A percentile compares a stretch with the other conserved stretches of the same genome.
Conservation (phyloP, 2,329 filamentous ascomycete genomes). For the Neurospora sp. region DNA sequence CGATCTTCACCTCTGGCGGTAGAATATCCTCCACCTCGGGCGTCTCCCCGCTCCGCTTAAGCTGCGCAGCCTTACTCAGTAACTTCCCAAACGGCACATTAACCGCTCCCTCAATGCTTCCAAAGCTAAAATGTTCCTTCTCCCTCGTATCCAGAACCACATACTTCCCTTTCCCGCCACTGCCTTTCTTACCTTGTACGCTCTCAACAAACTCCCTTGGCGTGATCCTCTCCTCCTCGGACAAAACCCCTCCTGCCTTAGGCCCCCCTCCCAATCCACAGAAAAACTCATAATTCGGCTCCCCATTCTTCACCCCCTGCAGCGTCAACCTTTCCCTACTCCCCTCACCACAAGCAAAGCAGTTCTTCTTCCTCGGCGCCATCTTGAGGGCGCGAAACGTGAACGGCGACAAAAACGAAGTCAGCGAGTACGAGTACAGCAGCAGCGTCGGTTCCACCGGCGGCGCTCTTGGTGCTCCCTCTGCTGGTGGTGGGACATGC, state of each 20-base stretch:
- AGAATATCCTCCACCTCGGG: constrained; percentile 1
- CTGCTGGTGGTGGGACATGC: constrained; percentile 9
- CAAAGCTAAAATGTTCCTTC: constrained; percentile 74
- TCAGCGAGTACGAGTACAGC: constrained; percentile 34
- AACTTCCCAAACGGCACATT: constrained; percentile 50
- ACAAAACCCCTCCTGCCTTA: neutral
- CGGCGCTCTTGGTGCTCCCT: neutral
- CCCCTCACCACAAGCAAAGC: constrained; percentile 63
- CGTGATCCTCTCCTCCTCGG: neutral
- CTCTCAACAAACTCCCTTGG: neutral
- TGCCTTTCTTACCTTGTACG: neutral
- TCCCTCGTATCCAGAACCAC: constrained; percentile 76
- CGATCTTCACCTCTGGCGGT: constrained; percentile 20
- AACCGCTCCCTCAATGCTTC: constrained; percentile 62
- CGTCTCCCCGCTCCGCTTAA: constrained; percentile 9
- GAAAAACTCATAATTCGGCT: constrained; percentile 76
- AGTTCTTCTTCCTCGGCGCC: constrained; percentile 56
- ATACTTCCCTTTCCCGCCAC: constrained; percentile 24
- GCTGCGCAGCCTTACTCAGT: constrained; percentile 16
- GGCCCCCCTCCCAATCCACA: constrained; percentile 48
- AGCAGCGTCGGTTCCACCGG: constrained; percentile 26
- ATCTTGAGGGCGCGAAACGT: constrained; percentile 67
- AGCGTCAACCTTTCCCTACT: constrained; percentile 46
- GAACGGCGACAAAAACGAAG: constrained; percentile 19
- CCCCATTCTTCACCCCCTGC: constrained; percentile 51